Evolutionary conservation across 2,329 filamentous ascomycete species (phyloP), one percentile per base, ranked within the genome.

Genomic region (Penicillium corylophilum): DNA sequence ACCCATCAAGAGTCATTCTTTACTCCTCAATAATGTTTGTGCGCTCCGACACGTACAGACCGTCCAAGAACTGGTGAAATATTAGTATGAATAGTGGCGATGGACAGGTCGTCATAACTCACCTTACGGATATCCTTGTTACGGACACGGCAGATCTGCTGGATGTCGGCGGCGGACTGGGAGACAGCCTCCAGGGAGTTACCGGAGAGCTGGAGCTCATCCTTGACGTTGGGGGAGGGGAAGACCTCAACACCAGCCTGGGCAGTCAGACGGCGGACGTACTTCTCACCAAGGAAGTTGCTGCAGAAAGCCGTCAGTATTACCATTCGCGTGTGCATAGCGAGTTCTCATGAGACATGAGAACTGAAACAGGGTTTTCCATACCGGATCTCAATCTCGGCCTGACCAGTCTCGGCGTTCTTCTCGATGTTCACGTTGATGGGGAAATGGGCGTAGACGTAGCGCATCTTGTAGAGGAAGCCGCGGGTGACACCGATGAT

Each of bases 71-170:
- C 90, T 95, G 7, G 39, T 12, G 31, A 24, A 24, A 22, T 33
- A 42, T 62, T 46, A 62, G 55, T 41, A 46, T 40, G 26, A 6
- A 35, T 26, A 22, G 8, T 9, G 40, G 20, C 33, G 18, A 22
- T 24, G 23, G 16, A 26, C 7, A 8, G 13, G 15, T 36, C 22
- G 8, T 44, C 5, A 16, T 5, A 43, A 67, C 79, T 66, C 74
- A 91, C 88, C 89, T 96, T 96, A 83, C 95, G 91, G 84, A 99
- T 99, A 96, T 99, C 94, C 91, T 99, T 99, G 90, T 99, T 99
- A 79, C 91, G 87, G 79, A 99, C 94, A 81, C 86, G 86, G 91
- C 94, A 99, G 81, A 94, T 92, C 82, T 99, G 94, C 85, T 99
- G 94, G 78, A 99, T 96, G 78, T 99, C 94, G 79, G 94, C 94